Evolutionary conservation across 371 early-diverging fungal genomes (phyloP), one percentile per base, ranked within the genome.

Genomic region (Amoeboaphelidium occidentale): DNA sequence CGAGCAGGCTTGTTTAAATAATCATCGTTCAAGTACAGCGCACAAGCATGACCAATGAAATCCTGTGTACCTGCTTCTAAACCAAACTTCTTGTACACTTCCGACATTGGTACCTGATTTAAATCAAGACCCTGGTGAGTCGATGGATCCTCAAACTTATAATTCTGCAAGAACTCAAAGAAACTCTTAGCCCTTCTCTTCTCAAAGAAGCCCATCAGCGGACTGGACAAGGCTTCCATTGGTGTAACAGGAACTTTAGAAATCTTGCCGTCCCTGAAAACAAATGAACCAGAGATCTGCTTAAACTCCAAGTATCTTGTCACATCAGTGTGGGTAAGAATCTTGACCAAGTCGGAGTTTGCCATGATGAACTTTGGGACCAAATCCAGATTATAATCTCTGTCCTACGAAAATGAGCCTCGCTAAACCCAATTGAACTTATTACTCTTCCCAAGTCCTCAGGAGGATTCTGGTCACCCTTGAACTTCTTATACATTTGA

Each of bases 331-430:
- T 96, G 87, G 50, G 67, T 64, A 25, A 79, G 66, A 49, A 76
- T 65, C 54, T 69, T 67, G 55, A 84, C 81, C 47, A 92, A 71
- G 55, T 84, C 81, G 47, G 85, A 93, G 55, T 86, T 90, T 47
- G 92, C 96, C 87, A 99, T 91, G 73, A 97, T 84, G 64, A 98
- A 93, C 74, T 99, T 99, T 59, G 99, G 99, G 45, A 98, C 89
- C 59, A 97, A 66, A 63, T 99, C 99, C 42, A 99, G 78, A 66
- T 84, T 90, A 64, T 80, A 97, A 68, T 97, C 92, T 46, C 88
- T 80, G 63, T 89, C 88, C 42, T 75, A 70, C 28, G 39, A 56
- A 47, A 28, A 45, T 22, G 4, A 22, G 27, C 21, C 25, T 20
- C 12, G 51, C 32, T 20, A 22, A 10, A 10, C 17, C 6, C 39